Evolutionary conservation across 208 protist genomes (phyloP).

Genomic region (Trypanosoma congolense): DNA sequence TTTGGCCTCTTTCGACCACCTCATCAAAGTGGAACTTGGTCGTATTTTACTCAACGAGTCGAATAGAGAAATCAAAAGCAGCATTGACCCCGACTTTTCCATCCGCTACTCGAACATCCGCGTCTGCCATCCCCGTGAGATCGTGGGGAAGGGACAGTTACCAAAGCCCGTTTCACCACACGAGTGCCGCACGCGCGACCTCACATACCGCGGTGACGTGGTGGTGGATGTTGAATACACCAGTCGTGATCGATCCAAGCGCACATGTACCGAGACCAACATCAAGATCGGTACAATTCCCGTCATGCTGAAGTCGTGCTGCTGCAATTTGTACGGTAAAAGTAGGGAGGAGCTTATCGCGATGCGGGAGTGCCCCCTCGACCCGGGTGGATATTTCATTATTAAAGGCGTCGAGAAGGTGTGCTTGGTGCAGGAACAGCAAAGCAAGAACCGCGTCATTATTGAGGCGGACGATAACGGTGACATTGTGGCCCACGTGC

Average conservation of each 20-base stretch:
- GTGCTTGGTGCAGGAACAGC: constrained; percentile 93
- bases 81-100: constrained; percentile 76
- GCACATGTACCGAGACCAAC: constrained; percentile 60
- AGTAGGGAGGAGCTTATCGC: constrained; percentile 89
- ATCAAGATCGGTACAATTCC: constrained; percentile 97
- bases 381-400: constrained; percentile 99
- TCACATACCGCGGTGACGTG: constrained; percentile 92
- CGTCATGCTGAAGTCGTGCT: constrained; percentile 98
- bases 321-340: constrained; percentile 94
- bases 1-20: constrained; percentile 85
- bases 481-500: constrained; percentile 75
- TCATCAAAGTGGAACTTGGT: constrained; percentile 80
- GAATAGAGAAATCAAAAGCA: constrained; percentile 85
- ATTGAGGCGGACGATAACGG: constrained; percentile 86
- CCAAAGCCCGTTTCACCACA: constrained; percentile 89
- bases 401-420: constrained; percentile 99
- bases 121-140: constrained; percentile 68
- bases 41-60: constrained; percentile 86
- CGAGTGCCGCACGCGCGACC: constrained; percentile 93
- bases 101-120: constrained; percentile 88
- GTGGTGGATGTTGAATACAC: constrained; percentile 87
- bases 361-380: constrained; percentile 98
- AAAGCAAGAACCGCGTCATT: constrained; percentile 99
- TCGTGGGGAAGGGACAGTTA: constrained; percentile 77
- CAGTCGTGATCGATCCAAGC: constrained; percentile 53